Evolutionary conservation across 2,329 filamentous ascomycete genomes (phyloP), one percentile per base, ranked within the genome.

Genomic region (Clathrospora elynae): DNA sequence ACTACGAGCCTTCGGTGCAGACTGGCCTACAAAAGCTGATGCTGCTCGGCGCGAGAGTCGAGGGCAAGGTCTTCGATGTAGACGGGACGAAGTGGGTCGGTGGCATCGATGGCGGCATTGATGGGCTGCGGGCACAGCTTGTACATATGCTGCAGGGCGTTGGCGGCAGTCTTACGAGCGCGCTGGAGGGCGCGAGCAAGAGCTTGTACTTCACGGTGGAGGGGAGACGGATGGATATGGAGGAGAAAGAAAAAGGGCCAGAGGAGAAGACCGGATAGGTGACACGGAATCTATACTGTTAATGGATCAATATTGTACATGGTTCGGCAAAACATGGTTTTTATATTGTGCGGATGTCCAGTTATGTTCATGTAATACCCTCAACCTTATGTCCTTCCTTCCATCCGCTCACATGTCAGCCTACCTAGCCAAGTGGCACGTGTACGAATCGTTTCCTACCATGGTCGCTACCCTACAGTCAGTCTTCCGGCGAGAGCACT

Each of bases 161-260:
- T 50, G 90, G 91, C 26, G 81, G 89, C 42, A 84, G 85, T 45
- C 72, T 99, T 41, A 88, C 90, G 16, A 84, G 74, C 52, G 81
- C 85, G n/a, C 74, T 99, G 59, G 90, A 96, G 69, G 84, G 87
- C 40, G 83, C 88, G 34, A 80, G 85, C 47, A 89, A 86, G 78
- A 91, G 82, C 66, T 67, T 99, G 58, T 97, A 92, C 79, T 79
- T 96, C 50, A 89, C 92, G 9, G 75, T 99, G 61, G 92, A 97
- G 77, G 83, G 88, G 34, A 79, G 92, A 68, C 84, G 85, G 72
- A 82, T 77, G 34, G 86, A 92, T 73, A 71, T 99, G 68, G 90
- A 96, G 64, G 87, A 91, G 57, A 85, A 88, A 56, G 67, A 68
- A 49, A 75, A 75, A 30, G 49, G 51, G 2, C 51, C 59, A 19